Base-by-base conservation (phyloP, 139 green algal genomes). In the Chlamydomonas asymmetrica region DNA sequence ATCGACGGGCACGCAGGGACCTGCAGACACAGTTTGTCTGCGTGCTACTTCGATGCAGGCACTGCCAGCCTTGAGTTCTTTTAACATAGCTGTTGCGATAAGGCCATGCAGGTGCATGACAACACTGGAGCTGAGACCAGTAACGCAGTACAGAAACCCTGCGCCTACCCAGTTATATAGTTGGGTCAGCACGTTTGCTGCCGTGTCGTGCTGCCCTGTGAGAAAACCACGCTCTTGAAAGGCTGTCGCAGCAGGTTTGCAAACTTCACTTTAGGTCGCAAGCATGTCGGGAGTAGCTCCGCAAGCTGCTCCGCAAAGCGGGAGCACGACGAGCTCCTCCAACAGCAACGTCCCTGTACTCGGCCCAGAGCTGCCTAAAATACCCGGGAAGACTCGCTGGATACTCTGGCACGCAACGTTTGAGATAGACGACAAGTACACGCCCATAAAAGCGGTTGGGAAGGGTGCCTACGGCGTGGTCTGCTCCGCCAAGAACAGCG, bases 391-490 rank as follows among this genome's bases (percentile, higher is more conserved):
- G 80, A 66, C 76, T 8, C 66, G 76, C 38, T 98, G 84, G 63
- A 74, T 90, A 49, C 74, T 98, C 1, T 98, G 95, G 94, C 78
- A 88, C 34, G 95, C 87, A 0, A 84, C 85, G 5, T 99, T 99
- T 78, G 91, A 97, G 79, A 93, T 99, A 56, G 96, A 99, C 68
- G 79, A 92, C 34, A 80, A 81, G 2, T 93, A 92, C 52, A 76
- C 62, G 57, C 91, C 91, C 38, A 94, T 97, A 57, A 93, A 93
- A 61, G 79, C 67, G 20, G 40, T 45, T 48, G 96, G 96, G 40
- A 98, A 97, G 84, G 96, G 97, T 22, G 97, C 97, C 5, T 99
- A 99, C 72, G 97, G 97, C 18, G 90, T 98, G 1, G 97, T 99
- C 0, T 98, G 93, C 84, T 98, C 95, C 6, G 97, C 97, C 9